A percentile compares a stretch with the other conserved stretches of the same genome.
Conservation (phyloP, 352 stramenopile genomes). For the Phytophthora fragariaefolia region DNA sequence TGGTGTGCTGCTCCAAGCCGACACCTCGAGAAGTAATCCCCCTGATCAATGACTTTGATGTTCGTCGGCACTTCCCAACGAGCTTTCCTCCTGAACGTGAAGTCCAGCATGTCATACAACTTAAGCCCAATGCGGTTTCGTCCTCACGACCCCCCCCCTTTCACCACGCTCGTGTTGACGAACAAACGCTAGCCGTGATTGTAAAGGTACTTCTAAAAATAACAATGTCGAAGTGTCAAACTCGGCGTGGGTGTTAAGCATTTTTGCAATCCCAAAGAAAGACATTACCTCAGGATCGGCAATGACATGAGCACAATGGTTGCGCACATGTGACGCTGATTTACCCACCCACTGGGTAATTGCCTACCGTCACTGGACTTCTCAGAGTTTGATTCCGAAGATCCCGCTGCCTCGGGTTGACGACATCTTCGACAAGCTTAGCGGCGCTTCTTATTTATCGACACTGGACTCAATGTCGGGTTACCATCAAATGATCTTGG, state of each 20-base stretch:
- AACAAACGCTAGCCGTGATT: slow-evolving; percentile 1
- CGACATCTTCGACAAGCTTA: slow-evolving; percentile 11
- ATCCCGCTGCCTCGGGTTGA: slow-evolving; percentile 10
- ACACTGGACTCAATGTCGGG: slow-evolving; percentile 31
- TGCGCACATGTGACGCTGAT: neutral
- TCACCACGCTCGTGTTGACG: neutral
- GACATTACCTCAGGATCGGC: neutral
- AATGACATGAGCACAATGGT: neutral
- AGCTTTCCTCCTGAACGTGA: no score
- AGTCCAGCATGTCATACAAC: no score
- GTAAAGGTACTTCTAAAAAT: slow-evolving; percentile 9
- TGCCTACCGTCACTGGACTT: neutral
- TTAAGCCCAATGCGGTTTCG: slow-evolving; percentile 4
- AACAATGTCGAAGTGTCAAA: slow-evolving; percentile 15
- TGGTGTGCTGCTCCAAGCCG: no score
- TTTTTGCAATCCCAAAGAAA: slow-evolving; percentile 7
- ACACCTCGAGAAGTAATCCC: no score
- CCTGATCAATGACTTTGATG: no score
- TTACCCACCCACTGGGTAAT: neutral
- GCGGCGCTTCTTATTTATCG: slow-evolving; percentile 10
- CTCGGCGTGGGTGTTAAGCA: slow-evolving; percentile 15
- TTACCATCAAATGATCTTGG: slow-evolving; percentile 36
- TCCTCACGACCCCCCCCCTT: slow-evolving; percentile 3
- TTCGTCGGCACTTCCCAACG: no score
- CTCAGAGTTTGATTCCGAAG: neutral